Conservation (phyloP, 2,329 filamentous ascomycete species). For the Xenosphaeropsis pyriputrescens region DNA sequence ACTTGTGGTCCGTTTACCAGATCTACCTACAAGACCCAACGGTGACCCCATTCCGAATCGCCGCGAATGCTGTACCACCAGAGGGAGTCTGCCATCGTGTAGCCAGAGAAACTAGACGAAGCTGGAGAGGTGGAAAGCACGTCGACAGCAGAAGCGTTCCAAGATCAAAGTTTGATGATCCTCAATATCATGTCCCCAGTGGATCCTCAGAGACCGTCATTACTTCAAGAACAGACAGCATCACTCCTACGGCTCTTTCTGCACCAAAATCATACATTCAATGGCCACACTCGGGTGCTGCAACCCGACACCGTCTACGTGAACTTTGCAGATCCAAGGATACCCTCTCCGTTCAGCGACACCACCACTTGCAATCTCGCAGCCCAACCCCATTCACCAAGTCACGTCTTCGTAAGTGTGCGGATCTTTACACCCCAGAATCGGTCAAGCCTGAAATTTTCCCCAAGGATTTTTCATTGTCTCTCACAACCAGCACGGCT, state of each 20-base stretch:
- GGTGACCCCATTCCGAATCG: slow-evolving; percentile 49
- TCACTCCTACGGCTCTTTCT: slow-evolving; percentile 35
- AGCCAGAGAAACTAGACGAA: slow-evolving; percentile 48
- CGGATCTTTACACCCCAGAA: slow-evolving; percentile 30
- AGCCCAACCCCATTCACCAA: slow-evolving; percentile 42
- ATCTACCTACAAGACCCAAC: slow-evolving; percentile 52
- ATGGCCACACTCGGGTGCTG: slow-evolving; percentile 50
- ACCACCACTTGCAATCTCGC: slow-evolving; percentile 29
- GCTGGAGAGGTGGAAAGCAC: slow-evolving; percentile 47
- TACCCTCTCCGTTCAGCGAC: slow-evolving; percentile 24
- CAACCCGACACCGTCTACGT: slow-evolving; percentile 45
- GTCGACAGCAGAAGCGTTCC: slow-evolving; percentile 5
- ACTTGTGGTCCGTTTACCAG: slow-evolving; percentile 51
- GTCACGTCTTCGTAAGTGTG: slow-evolving; percentile 31
- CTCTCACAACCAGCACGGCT: slow-evolving; percentile 45
- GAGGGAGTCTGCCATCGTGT: slow-evolving; percentile 50
- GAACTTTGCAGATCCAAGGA: slow-evolving; percentile 45
- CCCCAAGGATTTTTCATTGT: slow-evolving; percentile 47
- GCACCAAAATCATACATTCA: slow-evolving; percentile 32
- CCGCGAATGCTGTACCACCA: slow-evolving; percentile 48
- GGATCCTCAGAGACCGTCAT: slow-evolving; percentile 2
- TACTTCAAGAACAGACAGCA: slow-evolving; percentile 32
- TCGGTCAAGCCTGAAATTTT: slow-evolving; percentile 32
- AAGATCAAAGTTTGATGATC: too few relatives aligned
- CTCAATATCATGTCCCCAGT: slow-evolving; percentile 1